A percentile compares a stretch with the other conserved stretches of the same genome.
Evolutionary conservation across 2,329 filamentous ascomycete genomes (phyloP).

Genomic region (Fusarium globosum): DNA sequence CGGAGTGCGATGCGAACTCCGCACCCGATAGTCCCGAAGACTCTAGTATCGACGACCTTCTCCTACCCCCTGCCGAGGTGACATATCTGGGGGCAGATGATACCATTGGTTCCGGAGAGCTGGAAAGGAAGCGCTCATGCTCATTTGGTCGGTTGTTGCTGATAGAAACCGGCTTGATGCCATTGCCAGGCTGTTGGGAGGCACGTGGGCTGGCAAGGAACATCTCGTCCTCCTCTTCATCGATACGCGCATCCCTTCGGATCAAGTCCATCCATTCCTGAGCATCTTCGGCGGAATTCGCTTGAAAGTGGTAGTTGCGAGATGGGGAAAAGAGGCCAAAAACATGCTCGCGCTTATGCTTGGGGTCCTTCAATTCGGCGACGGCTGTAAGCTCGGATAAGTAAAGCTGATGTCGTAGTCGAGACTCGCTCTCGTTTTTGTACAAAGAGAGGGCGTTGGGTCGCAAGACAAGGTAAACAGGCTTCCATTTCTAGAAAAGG

Average conservation of each 20-base stretch:
- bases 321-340: conserved; percentile 94
- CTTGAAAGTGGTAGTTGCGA: conserved; percentile 91
- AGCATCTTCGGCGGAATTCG: conserved; percentile 76
- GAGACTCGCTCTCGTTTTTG: conserved; percentile 89
- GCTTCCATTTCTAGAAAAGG: conserved; percentile 82
- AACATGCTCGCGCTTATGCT: conserved; percentile 85
- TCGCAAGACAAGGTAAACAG: conserved; percentile 87
- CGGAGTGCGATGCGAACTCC: conserved; percentile 82
- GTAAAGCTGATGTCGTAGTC: conserved; percentile 87
- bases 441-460: conserved; percentile 93
- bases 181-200: conserved; percentile 56
- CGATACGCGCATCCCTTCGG: conserved; percentile 81
- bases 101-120: conserved; percentile 68
- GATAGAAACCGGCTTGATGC: conserved; percentile 33
- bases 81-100: conserved; percentile 51
- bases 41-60: conserved; percentile 71
- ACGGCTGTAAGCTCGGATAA: conserved; percentile 93
- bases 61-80: conserved; percentile 51
- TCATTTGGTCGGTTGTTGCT: conserved; percentile 45
- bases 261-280: conserved; percentile 89
- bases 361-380: conserved; percentile 87
- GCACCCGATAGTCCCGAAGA: conserved; percentile 73
- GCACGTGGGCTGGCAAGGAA: conserved; percentile 74
- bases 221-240: conserved; percentile 89
- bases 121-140: conserved; percentile 61